Conservation (phyloP, 768 basidiomycete genomes). For the Boletus vinaceobasis region DNA sequence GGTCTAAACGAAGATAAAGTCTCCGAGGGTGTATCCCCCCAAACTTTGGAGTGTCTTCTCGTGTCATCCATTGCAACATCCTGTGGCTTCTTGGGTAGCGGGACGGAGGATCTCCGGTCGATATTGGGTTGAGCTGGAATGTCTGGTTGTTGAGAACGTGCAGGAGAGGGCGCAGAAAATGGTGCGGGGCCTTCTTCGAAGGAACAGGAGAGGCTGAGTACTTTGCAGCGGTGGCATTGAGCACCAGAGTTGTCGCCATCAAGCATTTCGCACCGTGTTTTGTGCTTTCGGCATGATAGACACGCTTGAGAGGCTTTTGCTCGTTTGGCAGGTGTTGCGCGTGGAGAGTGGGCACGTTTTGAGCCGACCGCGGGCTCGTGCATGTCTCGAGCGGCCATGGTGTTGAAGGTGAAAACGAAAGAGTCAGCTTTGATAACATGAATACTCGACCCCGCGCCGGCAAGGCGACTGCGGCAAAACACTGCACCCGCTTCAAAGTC, state of each 20-base stretch:
- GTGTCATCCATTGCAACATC: slow-evolving; percentile 22
- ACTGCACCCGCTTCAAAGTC: slow-evolving; percentile 26
- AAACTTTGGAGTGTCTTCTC: slow-evolving; percentile 18
- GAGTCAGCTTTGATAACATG: neutral
- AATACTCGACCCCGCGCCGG: slow-evolving; percentile 10
- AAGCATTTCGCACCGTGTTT: slow-evolving; percentile 50
- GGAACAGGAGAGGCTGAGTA: slow-evolving; percentile 45
- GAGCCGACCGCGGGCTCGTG: slow-evolving; percentile 23
- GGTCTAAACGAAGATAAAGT: slow-evolving; percentile 18
- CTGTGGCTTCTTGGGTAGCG: slow-evolving; percentile 19
- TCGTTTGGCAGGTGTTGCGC: slow-evolving; percentile 33
- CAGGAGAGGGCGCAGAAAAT: slow-evolving; percentile 14
- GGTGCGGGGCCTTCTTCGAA: slow-evolving; percentile 35
- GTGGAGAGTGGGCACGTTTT: slow-evolving; percentile 33
- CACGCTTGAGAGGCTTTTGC: slow-evolving; percentile 46
- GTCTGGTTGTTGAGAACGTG: slow-evolving; percentile 21
- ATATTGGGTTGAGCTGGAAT: slow-evolving; percentile 14
- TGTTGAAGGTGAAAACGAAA: slow-evolving; percentile 1
- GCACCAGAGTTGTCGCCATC: slow-evolving; percentile 35
- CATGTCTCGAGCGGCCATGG: slow-evolving; percentile 18
- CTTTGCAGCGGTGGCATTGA: slow-evolving; percentile 49
- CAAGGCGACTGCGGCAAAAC: slow-evolving; percentile 5
- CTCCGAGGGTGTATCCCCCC: slow-evolving; percentile 17
- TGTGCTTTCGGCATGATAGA: slow-evolving; percentile 44
- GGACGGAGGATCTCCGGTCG: slow-evolving; percentile 25